phyloP scores from a whole-genome alignment of 257 asterid species.

The Schizonepeta tenuifolia region DNA sequence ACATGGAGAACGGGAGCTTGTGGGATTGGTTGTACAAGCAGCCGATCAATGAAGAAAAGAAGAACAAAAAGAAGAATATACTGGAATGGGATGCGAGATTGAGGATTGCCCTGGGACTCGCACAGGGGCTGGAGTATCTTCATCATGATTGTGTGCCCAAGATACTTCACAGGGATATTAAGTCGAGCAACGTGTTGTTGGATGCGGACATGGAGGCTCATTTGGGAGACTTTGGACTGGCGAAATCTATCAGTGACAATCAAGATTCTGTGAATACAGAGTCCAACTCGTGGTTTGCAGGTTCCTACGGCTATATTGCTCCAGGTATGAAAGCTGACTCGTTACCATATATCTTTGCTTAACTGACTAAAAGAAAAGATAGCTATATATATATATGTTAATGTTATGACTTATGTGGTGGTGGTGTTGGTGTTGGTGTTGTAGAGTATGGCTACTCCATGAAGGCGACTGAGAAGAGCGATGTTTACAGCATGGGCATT shows the following conservation, averaged over 20 bases:
- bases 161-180: conserved; percentile 88
- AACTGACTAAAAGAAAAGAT: background rate
- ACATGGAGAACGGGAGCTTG: conserved; percentile 92
- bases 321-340: conserved; percentile 60
- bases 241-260: conserved; percentile 60
- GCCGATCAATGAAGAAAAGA: conserved; percentile 42
- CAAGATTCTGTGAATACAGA: conserved; percentile 68
- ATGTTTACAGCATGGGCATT: conserved; percentile 95
- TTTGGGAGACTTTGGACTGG: conserved; percentile 93
- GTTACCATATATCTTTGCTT: background rate
- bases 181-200: conserved; percentile 77
- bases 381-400: background rate
- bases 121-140: conserved; percentile 91
- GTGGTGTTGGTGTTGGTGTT: background rate
- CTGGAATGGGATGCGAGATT: conserved; percentile 77
- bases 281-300: conserved; percentile 80
- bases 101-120: conserved; percentile 82
- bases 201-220: conserved; percentile 91
- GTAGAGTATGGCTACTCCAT: conserved; percentile 88
- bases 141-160: conserved; percentile 94
- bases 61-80: conserved; percentile 49
- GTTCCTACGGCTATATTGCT: conserved; percentile 94
- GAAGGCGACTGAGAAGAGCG: conserved; percentile 86
- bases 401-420: background rate
- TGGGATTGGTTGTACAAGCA: conserved; percentile 87